phyloP scores from a whole-genome alignment of 2,329 filamentous ascomycete species.

The Nigrospora sphaerica region DNA sequence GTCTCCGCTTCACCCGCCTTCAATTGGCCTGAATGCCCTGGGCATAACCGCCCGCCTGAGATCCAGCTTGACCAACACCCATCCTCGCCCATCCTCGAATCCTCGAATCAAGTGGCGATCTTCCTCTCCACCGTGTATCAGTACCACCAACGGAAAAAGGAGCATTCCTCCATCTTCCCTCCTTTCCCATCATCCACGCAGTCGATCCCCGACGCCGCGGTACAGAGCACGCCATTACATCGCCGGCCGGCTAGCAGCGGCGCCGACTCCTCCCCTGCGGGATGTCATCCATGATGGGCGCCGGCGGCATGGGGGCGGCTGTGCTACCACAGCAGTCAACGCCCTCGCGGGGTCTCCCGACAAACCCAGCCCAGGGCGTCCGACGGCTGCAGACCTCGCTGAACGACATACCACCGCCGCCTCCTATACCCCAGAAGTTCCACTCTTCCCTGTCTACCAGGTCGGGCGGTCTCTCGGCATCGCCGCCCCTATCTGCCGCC shows the following conservation, averaged over 20 bases:
- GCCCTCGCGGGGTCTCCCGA: slow-evolving; percentile 19
- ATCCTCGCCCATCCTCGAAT: neutral
- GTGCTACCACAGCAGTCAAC: slow-evolving; percentile 15
- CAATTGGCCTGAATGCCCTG: slow-evolving; percentile 4
- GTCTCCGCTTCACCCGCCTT: neutral
- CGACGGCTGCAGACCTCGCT: slow-evolving; percentile 16
- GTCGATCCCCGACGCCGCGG: too few species aligned
- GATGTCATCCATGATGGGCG: slow-evolving; percentile 12
- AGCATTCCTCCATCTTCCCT: too few species aligned
- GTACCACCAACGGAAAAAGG: too few species aligned
- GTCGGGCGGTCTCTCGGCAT: slow-evolving; percentile 39
- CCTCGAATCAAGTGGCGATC: neutral
- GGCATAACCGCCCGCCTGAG: slow-evolving; percentile 1
- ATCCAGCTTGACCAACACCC: slow-evolving; percentile 1
- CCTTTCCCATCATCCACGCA: too few species aligned
- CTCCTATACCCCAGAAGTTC: slow-evolving; percentile 42
- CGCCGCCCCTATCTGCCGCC: slow-evolving; percentile 46
- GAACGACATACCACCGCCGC: slow-evolving; percentile 31
- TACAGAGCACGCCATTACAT: too few species aligned
- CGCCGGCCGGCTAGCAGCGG: too few species aligned
- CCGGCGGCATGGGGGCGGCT: slow-evolving; percentile 21
- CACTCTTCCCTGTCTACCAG: slow-evolving; percentile 10
- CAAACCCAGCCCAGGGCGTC: slow-evolving; percentile 18
- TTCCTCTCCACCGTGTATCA: too few species aligned
- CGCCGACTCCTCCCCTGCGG: neutral